Conservation (phyloP, 495 filamentous ascomycete genomes). For the Friedmanniomyces simplex region DNA sequence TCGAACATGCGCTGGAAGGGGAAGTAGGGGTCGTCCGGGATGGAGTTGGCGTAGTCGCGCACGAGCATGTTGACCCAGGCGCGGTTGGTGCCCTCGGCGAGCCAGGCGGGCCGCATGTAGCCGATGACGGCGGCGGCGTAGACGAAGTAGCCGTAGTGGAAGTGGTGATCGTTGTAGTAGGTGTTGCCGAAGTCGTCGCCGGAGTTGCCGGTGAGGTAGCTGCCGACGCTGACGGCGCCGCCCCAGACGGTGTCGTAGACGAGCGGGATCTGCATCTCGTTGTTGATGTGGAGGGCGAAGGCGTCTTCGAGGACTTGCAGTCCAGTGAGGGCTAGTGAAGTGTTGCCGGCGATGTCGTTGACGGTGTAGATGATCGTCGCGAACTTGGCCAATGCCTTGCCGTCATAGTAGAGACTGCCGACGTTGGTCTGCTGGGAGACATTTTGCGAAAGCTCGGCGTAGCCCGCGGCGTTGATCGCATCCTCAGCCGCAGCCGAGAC, state of each 20-base stretch:
- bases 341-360: conserved; percentile 53
- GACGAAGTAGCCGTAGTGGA: conserved; percentile 87
- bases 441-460: conserved; percentile 60
- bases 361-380: conserved; percentile 46
- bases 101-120: conserved; percentile 67
- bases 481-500: conserved; percentile 44
- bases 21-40: conserved; percentile 59
- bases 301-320: conserved; percentile 59
- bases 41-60: conserved; percentile 59
- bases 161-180: conserved; percentile 85
- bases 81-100: conserved; percentile 48
- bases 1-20: conserved; percentile 83
- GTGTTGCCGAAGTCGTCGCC: conserved; percentile 39
- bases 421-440: conserved; percentile 60
- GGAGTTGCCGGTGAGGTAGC: conserved; percentile 61
- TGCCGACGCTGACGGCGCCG: conserved; percentile 71
- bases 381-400: conserved; percentile 50
- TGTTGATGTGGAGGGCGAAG: conserved; percentile 66
- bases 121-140: conserved; percentile 79
- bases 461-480: conserved; percentile 47
- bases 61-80: conserved; percentile 65
- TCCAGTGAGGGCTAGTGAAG: conserved; percentile 47
- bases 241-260: conserved; percentile 61
- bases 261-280: conserved; percentile 66
- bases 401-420: conserved; percentile 90